Conservation (phyloP, 805 yeast genomes). For the Yamadazyma tumulicola region DNA sequence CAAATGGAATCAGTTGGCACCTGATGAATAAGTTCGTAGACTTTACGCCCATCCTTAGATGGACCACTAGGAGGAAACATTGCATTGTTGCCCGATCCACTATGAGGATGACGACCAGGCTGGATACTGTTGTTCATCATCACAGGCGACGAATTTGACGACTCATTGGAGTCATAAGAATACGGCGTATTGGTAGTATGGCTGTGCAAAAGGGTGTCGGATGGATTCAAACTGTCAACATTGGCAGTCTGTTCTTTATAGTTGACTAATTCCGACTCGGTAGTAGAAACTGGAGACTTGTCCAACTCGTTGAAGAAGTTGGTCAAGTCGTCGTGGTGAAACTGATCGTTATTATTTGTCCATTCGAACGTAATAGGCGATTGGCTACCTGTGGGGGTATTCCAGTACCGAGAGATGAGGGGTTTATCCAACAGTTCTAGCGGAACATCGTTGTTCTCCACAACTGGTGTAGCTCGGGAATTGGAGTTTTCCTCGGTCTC, state of each 20-base stretch:
- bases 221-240: too few relatives aligned
- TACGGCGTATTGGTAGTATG: conserved; percentile 7
- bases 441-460: not conserved
- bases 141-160: conserved; percentile 16
- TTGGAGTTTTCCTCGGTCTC: not conserved
- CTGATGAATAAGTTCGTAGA: conserved; percentile 60
- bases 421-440: not conserved
- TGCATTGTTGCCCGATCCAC: not conserved
- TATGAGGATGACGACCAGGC: not conserved
- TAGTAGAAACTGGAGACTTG: conserved; percentile 12
- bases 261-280: conserved; percentile 1
- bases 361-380: conserved; percentile 13
- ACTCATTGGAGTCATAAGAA: conserved; percentile 13
- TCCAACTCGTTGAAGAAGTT: conserved; percentile 13
- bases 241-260: not conserved
- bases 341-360: conserved; percentile 8
- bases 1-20: conserved; percentile 65
- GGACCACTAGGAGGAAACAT: too few relatives aligned
- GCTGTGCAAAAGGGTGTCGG: not conserved
- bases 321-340: conserved; percentile 9
- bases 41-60: conserved; percentile 48
- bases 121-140: conserved; percentile 5
- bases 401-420: not conserved
- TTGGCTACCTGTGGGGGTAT: not conserved
- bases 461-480: not conserved